Conservation (phyloP, 2,329 filamentous ascomycete species). For the Clarireedia homoeocarpa region DNA sequence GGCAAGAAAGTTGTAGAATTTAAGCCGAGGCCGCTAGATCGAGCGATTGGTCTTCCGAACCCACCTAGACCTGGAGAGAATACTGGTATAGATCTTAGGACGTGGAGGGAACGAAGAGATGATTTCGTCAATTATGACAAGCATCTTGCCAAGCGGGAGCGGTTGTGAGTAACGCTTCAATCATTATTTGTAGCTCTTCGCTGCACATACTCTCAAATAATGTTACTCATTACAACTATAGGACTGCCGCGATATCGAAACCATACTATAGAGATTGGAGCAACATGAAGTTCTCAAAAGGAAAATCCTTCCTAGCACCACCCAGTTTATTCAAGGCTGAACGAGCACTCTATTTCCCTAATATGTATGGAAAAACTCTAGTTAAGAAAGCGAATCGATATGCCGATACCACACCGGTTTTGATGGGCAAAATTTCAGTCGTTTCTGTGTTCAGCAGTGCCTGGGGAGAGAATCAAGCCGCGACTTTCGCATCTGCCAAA, state of each 20-base stretch:
- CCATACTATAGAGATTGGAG: conserved; percentile 96
- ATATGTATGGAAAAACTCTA: conserved; percentile 75
- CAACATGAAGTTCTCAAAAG: conserved; percentile 73
- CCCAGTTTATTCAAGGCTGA: conserved; percentile 77
- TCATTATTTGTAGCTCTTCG: too few relatives aligned
- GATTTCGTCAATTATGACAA: conserved; percentile 83
- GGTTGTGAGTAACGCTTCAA: conserved; percentile 48
- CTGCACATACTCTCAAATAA: not conserved
- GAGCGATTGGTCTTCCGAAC: conserved; percentile 73
- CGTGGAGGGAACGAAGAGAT: conserved; percentile 59
- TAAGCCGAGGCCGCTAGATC: conserved; percentile 50
- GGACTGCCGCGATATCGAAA: conserved; percentile 67
- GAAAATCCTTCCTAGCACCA: conserved; percentile 87
- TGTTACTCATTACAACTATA: conserved; percentile 29
- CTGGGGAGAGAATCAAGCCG: conserved; percentile 79
- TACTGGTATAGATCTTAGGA: conserved; percentile 63
- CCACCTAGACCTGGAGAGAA: conserved; percentile 77
- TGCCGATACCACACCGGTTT: conserved; percentile 65
- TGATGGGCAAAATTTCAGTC: conserved; percentile 67
- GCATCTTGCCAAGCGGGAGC: conserved; percentile 66
- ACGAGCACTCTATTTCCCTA: conserved; percentile 85
- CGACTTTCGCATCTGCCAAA: conserved; percentile 58
- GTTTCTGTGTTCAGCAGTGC: conserved; percentile 73
- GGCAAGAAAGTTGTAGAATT: conserved; percentile 49
- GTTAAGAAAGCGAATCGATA: conserved; percentile 39